These are phyloP conservation scores for Sphagnum fallax DNA, from an alignment of 228 moss, liverwort and hornwort genomes.

Conservation along the genomic window DNA sequence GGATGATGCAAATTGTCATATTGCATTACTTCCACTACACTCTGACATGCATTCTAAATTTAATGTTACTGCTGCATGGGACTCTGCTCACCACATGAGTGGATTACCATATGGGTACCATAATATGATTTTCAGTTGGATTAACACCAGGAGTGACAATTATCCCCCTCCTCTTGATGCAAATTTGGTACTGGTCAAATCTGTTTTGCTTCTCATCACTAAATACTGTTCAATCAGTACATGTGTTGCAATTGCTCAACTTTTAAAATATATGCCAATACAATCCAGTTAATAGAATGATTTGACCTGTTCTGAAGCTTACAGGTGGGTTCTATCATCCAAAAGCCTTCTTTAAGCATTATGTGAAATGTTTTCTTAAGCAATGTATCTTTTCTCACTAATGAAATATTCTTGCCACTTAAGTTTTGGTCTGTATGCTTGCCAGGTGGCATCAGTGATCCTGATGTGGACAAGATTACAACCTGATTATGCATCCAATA, in stretches of 20 bases:
- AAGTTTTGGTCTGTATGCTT: background rate
- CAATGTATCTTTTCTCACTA: no score
- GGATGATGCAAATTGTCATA: conserved; percentile 76
- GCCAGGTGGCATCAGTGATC: conserved; percentile 84
- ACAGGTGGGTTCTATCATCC: no score
- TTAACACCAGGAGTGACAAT: conserved; percentile 72
- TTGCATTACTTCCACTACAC: conserved; percentile 80
- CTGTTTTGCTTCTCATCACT: background rate
- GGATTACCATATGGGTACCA: conserved; percentile 94
- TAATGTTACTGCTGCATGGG: conserved; percentile 91
- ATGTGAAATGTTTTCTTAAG: no score
- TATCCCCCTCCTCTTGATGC: conserved; percentile 95
- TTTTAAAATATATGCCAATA: no score
- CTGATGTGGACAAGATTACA: conserved; percentile 95
- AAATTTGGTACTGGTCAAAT: conserved; percentile 41
- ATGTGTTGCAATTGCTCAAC: no score
- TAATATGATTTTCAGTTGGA: conserved; percentile 99
- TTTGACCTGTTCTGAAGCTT: no score
- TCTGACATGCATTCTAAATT: conserved; percentile 69
- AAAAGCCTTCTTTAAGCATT: no score
- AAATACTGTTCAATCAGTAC: no score
- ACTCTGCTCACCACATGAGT: conserved; percentile 82
- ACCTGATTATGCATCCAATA: conserved; percentile 87
- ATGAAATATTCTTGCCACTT: no score
- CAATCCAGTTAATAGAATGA: no score